Base-by-base conservation (phyloP, 176 grass and related monocot genomes). In the maize (Zea mays) region DNA sequence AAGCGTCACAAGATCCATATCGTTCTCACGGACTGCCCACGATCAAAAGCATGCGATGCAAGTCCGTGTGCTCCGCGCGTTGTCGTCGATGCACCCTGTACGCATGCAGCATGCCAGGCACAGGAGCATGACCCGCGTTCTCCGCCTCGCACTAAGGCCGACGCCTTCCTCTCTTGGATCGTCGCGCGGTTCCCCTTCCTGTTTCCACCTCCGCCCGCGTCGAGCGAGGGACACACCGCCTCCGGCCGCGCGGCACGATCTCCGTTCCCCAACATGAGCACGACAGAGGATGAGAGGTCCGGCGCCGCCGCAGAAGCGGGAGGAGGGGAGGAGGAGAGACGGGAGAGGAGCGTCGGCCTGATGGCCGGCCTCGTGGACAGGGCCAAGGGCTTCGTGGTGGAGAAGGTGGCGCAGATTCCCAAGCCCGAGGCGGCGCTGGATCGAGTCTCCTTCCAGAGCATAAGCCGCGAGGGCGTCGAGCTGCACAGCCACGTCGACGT, bases 381-480 rank as follows among this genome's bases (percentile, higher is more conserved):
- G 89, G 94, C 91, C 20, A 93, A 97, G 91, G 87, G 58, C 44
- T 97, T 97, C 83, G 89, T 97, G 49, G 86, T 76, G 41, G 91
- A 97, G 45, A 97, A 97, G 85, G 73, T 97, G 67, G 87, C 91
- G 47, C 74, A 89, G 58, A 54, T 97, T 50, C 89, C 88, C 27
- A 93, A 90, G 86, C 91, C 94, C 45, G 94, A 97, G 89, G 94
- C 91, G 27, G 6, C 80, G 37, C 82, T 97, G 41, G 81, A 88
- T 6, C 19, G 46, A 40, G 52, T 93, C 42, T 74, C 72, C 40
- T 72, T 91, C 81, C 88, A 79, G 75, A 69, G 57, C 82, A 58
- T 97, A 74, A 88, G 63, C 67, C 83, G 91, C n/a, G 82, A 91
- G 48, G 65, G 82, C 91, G 69, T 93, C 72, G 87, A 87, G 12